Evolutionary conservation across 768 basidiomycete species (phyloP).

Genomic region (Mrakia frigida): DNA sequence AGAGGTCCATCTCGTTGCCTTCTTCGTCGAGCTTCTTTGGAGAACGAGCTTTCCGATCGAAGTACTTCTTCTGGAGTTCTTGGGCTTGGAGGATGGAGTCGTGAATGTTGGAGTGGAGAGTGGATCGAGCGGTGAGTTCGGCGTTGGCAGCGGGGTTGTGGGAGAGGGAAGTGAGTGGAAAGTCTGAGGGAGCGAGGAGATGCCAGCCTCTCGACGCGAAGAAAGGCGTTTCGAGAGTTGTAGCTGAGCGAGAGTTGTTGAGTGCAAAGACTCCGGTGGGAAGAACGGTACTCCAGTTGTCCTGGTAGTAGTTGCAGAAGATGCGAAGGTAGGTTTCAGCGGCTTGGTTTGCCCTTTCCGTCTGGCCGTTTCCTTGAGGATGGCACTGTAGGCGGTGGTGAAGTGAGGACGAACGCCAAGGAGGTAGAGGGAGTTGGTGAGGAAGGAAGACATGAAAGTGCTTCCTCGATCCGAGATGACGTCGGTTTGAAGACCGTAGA

Average conservation of each 20-base stretch:
- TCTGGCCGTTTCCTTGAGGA: slow-evolving; percentile 49
- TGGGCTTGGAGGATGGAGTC: too few species aligned
- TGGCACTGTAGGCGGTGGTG: slow-evolving; percentile 51
- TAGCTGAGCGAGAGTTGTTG: slow-evolving; percentile 41
- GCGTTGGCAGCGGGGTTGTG: background rate
- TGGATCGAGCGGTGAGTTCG: slow-evolving; percentile 24
- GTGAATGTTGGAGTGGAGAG: too few species aligned
- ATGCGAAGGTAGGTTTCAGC: slow-evolving; percentile 47
- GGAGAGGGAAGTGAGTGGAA: background rate
- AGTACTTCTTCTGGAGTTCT: too few species aligned
- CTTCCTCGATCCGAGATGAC: slow-evolving; percentile 19
- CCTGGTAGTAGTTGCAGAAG: slow-evolving; percentile 44
- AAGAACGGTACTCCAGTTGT: slow-evolving; percentile 45
- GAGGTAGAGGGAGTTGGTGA: background rate
- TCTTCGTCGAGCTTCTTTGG: slow-evolving; percentile 37
- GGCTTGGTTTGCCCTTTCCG: slow-evolving; percentile 48
- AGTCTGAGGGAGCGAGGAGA: slow-evolving; percentile 14
- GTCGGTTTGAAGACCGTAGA: slow-evolving; percentile 11
- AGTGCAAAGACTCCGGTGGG: slow-evolving; percentile 44
- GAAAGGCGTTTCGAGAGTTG: slow-evolving; percentile 45
- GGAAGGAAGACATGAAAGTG: slow-evolving; percentile 15
- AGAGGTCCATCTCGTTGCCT: slow-evolving; percentile 32
- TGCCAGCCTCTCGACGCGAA: slow-evolving; percentile 38
- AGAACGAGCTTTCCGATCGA: too few species aligned
- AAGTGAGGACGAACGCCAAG: slow-evolving; percentile 32